Evolutionary conservation across 2,329 filamentous ascomycete species (phyloP).

Genomic region (Fusarium newnesense): DNA sequence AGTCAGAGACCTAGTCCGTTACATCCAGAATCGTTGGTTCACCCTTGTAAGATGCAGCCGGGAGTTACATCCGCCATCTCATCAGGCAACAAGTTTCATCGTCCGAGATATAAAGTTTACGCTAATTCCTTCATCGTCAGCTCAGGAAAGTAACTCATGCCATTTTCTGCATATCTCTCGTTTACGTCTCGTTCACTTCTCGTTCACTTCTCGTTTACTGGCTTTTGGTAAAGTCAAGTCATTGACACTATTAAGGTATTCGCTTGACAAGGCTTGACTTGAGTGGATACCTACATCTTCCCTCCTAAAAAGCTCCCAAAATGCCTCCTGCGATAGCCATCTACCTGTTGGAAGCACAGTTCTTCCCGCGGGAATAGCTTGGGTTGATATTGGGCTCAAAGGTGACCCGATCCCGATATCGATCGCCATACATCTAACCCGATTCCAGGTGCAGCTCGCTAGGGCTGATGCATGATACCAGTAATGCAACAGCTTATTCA

Average conservation of each 20-base stretch:
- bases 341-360: neutral
- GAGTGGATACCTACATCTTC: fast-evolving
- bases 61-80: neutral
- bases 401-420: neutral
- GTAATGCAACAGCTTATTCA: neutral
- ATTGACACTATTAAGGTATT: neutral
- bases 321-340: neutral
- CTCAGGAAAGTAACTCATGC: neutral
- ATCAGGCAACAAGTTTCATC: neutral
- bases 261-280: neutral
- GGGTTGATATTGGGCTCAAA: neutral
- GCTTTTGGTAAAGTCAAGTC: neutral
- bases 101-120: neutral
- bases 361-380: neutral
- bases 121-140: neutral
- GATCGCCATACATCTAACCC: neutral
- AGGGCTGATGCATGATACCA: neutral
- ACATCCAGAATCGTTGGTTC: neutral
- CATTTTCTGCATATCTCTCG: neutral
- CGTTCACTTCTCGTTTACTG: neutral
- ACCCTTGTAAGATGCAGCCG: neutral
- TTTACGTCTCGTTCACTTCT: too few species aligned
- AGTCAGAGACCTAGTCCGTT: neutral
- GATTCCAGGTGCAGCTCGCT: too few species aligned
- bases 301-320: neutral